Evolutionary conservation across 306 rosid genomes (phyloP).

Genomic region (Malus orientalis): DNA sequence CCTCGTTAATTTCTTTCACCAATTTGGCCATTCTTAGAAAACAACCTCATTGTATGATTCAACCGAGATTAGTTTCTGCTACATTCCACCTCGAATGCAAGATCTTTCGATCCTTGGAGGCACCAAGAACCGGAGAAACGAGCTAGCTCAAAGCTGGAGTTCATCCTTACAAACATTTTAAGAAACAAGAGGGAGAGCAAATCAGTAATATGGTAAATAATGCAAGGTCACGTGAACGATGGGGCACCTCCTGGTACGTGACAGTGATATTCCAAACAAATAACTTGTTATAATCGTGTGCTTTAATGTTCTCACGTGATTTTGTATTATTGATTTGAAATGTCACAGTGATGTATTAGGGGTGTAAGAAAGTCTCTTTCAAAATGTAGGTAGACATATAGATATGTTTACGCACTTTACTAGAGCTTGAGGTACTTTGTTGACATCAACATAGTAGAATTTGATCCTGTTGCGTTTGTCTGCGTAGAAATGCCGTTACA

Average conservation of each 20-base stretch:
- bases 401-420: constrained; percentile 78
- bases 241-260: not conserved
- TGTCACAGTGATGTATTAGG: too few species aligned
- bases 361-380: not conserved
- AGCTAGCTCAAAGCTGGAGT: not conserved
- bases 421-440: constrained; percentile 75
- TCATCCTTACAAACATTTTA: not conserved
- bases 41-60: too few species aligned
- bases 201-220: not conserved
- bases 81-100: not conserved
- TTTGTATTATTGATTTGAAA: too few species aligned
- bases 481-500: not conserved
- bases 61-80: not conserved
- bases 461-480: constrained; percentile 31
- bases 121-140: not conserved
- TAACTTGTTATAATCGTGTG: not conserved
- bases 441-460: constrained; percentile 80
- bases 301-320: too few species aligned
- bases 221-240: not conserved
- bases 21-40: too few species aligned
- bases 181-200: not conserved
- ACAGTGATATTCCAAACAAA: not conserved
- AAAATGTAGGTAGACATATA: constrained; percentile 26
- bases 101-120: not conserved
- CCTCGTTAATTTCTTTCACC: too few species aligned